A percentile compares a stretch with the other conserved stretches of the same genome.
These are phyloP conservation scores for Fraxinus floribunda DNA, from an alignment of 305 asterid genomes.

Conservation along the genomic window DNA sequence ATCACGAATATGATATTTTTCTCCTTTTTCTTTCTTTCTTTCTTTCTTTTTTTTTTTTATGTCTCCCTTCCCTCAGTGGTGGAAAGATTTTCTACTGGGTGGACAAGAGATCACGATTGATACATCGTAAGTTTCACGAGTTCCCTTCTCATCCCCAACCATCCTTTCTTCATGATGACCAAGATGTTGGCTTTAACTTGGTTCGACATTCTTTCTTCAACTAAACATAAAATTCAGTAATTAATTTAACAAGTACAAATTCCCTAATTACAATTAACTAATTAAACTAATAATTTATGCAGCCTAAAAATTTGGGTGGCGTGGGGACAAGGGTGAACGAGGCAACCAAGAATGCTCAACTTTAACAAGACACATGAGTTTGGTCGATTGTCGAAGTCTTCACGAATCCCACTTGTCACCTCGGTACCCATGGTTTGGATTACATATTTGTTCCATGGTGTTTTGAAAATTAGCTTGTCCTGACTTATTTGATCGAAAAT, in stretches of 20 bases:
- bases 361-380: constrained; percentile 31
- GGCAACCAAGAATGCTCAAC: constrained; percentile 31
- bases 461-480: neutral
- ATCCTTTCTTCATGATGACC: no score
- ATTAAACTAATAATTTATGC: neutral
- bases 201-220: neutral
- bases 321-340: constrained; percentile 36
- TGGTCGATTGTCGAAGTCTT: constrained; percentile 10
- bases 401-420: constrained; percentile 30
- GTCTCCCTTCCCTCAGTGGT: no score
- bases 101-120: no score
- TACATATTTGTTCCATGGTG: neutral
- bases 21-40: no score
- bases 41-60: no score
- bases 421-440: constrained; percentile 23
- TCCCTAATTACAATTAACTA: neutral
- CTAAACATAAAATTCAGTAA: neutral
- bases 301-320: neutral
- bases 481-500: neutral
- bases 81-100: no score
- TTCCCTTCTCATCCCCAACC: no score
- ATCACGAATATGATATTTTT: no score
- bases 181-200: no score
- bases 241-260: neutral
- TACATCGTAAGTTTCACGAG: no score